Percentiles rank a stretch among this genome's conserved stretches.
These are phyloP conservation scores for Ceratobasidium sp. DNA, from an alignment of 1,284 basidiomycete genomes.

Conservation along the genomic window DNA sequence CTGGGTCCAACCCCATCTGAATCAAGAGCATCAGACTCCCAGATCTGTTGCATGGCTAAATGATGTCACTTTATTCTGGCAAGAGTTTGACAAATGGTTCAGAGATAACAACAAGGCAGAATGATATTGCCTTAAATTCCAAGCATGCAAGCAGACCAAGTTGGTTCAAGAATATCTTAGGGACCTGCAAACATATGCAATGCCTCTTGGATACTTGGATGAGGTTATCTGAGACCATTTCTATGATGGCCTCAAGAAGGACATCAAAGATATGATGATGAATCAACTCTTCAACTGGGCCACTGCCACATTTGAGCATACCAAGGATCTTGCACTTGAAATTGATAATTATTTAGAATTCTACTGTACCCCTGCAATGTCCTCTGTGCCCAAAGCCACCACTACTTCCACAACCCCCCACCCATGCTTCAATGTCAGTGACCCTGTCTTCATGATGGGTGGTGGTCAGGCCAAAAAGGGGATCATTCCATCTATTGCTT, in stretches of 20 bases:
- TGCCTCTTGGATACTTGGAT: neutral
- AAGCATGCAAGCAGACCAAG: neutral
- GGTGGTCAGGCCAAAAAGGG: too few species aligned
- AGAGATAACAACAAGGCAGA: neutral
- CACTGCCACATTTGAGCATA: too few species aligned
- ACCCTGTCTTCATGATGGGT: too few species aligned
- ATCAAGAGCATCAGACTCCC: neutral
- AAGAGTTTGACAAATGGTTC: neutral
- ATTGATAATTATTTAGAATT: too few species aligned
- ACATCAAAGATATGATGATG: neutral
- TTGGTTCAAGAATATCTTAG: conserved; percentile 12
- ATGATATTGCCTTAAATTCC: neutral
- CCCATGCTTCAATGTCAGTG: too few species aligned
- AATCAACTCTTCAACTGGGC: too few species aligned
- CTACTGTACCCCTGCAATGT: too few species aligned
- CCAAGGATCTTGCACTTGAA: too few species aligned
- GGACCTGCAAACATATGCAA: neutral
- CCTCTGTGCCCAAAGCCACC: too few species aligned
- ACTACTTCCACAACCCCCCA: too few species aligned
- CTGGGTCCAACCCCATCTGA: neutral
- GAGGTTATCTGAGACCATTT: neutral
- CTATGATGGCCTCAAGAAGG: neutral
- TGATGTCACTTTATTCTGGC: conserved; percentile 10
- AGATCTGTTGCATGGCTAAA: neutral
- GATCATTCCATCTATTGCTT: too few species aligned